Conservation (phyloP, 805 yeast genomes). For the Suhomyces sp. region DNA sequence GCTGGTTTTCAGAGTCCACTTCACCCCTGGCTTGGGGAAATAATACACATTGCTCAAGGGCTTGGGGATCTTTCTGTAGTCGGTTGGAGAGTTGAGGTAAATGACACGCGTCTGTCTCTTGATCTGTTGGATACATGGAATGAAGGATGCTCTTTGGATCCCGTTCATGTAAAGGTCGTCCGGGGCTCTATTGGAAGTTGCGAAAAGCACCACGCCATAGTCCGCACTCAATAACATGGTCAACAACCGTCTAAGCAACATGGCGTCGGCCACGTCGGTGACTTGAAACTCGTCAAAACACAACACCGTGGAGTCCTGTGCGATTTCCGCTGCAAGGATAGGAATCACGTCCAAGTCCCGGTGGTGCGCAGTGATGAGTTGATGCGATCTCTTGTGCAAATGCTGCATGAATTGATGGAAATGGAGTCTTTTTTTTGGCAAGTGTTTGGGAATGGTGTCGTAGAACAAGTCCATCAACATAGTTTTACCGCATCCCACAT, state of each 20-base stretch:
- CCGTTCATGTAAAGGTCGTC: conserved; percentile 92
- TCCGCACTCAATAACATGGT: conserved; percentile 64
- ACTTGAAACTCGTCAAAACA: conserved; percentile 98
- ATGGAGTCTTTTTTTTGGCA: conserved; percentile 79
- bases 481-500: conserved; percentile 98
- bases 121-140: conserved; percentile 85
- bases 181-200: conserved; percentile 94
- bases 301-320: conserved; percentile 68
- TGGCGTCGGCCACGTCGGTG: conserved; percentile 97
- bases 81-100: conserved; percentile 85
- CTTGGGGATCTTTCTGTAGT: conserved; percentile 83
- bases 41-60: conserved; percentile 80
- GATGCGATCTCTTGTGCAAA: conserved; percentile 83
- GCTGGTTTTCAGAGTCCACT: conserved; percentile 51
- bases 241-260: conserved; percentile 79
- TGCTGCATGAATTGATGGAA: conserved; percentile 97
- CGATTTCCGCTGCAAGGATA: conserved; percentile 75
- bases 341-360: conserved; percentile 81
- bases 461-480: conserved; percentile 97
- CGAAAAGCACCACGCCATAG: conserved; percentile 83
- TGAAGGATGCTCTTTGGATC: conserved; percentile 84
- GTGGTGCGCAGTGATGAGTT: conserved; percentile 56
- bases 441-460: conserved; percentile 70
- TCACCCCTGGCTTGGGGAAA: conserved; percentile 63
- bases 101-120: conserved; percentile 73